Evolutionary conservation across 345 rosid species (phyloP).

Genomic region (Aquilaria malaccensis): DNA sequence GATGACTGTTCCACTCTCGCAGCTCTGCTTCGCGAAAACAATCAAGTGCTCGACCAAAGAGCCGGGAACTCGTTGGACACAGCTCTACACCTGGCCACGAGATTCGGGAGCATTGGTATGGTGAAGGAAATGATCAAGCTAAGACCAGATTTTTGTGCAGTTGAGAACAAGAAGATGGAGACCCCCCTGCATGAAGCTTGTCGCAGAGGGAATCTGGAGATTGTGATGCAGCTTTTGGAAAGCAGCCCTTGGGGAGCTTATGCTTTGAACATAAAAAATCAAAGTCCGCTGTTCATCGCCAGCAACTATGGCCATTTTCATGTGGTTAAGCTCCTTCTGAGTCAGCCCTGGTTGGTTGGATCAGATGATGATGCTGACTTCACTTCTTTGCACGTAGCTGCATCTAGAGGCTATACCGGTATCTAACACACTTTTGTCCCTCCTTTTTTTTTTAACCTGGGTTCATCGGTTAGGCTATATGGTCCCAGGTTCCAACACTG

Average conservation of each 20-base stretch:
- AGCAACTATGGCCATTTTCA: constrained; percentile 25
- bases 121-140: constrained; percentile 34
- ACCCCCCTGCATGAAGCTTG: constrained; percentile 45
- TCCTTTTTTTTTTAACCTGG: too few species aligned
- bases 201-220: constrained; percentile 29
- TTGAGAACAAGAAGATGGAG: constrained; percentile 29
- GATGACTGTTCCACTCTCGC: constrained; percentile 19
- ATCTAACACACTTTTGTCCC: neutral
- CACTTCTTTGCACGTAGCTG: constrained; percentile 38
- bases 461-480: too few species aligned
- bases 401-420: constrained; percentile 34
- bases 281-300: constrained; percentile 23
- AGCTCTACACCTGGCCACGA: constrained; percentile 33
- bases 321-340: constrained; percentile 20
- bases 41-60: constrained; percentile 9
- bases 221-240: constrained; percentile 27
- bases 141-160: constrained; percentile 27
- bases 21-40: constrained; percentile 13
- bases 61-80: constrained; percentile 19
- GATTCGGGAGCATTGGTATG: constrained; percentile 33
- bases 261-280: constrained; percentile 9
- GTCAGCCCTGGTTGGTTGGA: constrained; percentile 17
- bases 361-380: constrained; percentile 24
- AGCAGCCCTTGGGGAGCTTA: constrained; percentile 17
- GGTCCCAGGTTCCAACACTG: too few species aligned